Conservation (phyloP, 345 rosid genomes). For the Euphorbia tirucalli region DNA sequence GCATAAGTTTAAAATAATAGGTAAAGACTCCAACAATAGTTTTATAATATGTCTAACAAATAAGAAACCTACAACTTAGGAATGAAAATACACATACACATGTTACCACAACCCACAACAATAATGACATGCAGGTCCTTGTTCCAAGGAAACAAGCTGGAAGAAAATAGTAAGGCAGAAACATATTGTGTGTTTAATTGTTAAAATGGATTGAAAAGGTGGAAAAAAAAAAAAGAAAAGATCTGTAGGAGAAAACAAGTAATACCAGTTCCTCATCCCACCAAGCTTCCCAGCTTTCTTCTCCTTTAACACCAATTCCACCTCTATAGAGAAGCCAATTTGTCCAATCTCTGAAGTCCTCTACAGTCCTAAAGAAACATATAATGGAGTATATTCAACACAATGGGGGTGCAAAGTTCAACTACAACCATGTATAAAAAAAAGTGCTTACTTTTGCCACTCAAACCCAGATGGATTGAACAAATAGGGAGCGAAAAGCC, state of each 20-base stretch:
- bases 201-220: neutral
- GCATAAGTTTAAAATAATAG: too few species aligned
- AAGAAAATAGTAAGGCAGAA: neutral
- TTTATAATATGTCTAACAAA: too few species aligned
- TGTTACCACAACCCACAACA: too few species aligned
- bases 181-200: too few species aligned
- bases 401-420: neutral
- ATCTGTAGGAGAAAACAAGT: neutral
- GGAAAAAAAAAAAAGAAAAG: neutral
- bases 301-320: constrained; percentile 98
- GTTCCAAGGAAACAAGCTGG: too few species aligned
- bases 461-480: constrained; percentile 98
- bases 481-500: constrained; percentile 96
- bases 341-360: constrained; percentile 98
- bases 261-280: constrained; percentile 98
- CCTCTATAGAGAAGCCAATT: constrained; percentile 99
- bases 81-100: too few species aligned
- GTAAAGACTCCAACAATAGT: too few species aligned
- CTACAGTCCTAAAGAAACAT: constrained; percentile 64
- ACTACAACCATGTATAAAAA: constrained; percentile 11
- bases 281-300: constrained; percentile 99
- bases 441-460: constrained; percentile 83
- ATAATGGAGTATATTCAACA: constrained; percentile 15
- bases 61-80: too few species aligned
- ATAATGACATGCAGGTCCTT: too few species aligned